Base-by-base conservation (phyloP, 1,139 yeast genomes). In the Zygosaccharomyces sapae region DNA sequence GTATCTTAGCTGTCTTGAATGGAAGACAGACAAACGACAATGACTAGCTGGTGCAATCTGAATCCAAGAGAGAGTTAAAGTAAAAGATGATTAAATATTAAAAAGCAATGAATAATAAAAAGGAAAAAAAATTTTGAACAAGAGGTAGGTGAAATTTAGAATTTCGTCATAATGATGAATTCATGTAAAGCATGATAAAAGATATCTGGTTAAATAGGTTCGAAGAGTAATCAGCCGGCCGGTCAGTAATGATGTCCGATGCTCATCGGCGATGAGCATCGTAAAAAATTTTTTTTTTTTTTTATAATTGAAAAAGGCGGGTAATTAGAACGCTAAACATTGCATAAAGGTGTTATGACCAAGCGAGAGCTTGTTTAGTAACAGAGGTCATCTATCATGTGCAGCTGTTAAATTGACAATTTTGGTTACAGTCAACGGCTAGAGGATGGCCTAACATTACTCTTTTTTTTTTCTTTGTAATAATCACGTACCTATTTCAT, bases 221-320 rank as follows among this genome's bases (percentile, higher is more conserved):
- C 10, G 9, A 31, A 38, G 34, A 38, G 41, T 38, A 31, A 38
- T 16, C 18, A n/a, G 9, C 9, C 16, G 4, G 25, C 25, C 34
- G 9, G 34, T 31, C 13, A 5, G 9, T 20, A 16, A 22, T 22
- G 25, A 22, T 38, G 41, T n/a, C 41, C 12, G 18, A 38, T 38
- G 25, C 41, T 38, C 41, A 38, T 38, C 41, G 41, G 29, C 27
- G 41, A 16, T 38, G 41, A 13, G 35, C 34, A 38, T 38, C 25
- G 10, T 10, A 29, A 38, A 18, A 44, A 47, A 44, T 41, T 25
- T 44, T 47, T 22, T 22, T 22, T 22, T 22, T 22, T 31, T 12
- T 8, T 8, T 33, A 33, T 39, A 47, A 47, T 41, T 41, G 46
- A 47, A 47, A 44, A 40, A 27, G 29, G 12, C 9, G 18, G 7